Base-by-base conservation (phyloP, 352 stramenopile species). In the Pythium pyrilobum region DNA sequence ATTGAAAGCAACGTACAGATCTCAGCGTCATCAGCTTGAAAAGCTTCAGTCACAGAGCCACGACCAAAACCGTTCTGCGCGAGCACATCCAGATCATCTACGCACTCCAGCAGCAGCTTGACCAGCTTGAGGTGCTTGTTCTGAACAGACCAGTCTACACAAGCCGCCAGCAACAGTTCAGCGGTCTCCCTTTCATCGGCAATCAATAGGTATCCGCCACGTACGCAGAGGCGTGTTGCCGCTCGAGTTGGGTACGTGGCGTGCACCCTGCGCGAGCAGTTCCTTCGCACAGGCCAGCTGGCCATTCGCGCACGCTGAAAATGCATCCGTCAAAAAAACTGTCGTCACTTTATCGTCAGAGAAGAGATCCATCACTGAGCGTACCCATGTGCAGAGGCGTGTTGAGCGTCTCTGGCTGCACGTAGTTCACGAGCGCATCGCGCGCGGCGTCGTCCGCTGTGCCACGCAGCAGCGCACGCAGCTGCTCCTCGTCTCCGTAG, bases 381-480 rank as follows among this genome's bases (percentile, higher is more conserved):
- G 36, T 64, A 88, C 81, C 83, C 83, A 94, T 94, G 67, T 94
- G 83, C 20, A 94, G 75, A 24, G 83, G 79, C 34, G 83, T 90
- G 66, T 92, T 92, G 34, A 79, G 66, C 50, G 81, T 82, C 48
- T 79, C 72, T 12, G 81, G 67, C 62, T 94, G 79, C 46, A 78
- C 73, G 28, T 77, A 94, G 63, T 94, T 91, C 27, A 92, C 62
- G 18, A 85, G 46, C 38, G 46, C 63, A 21, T 71, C 51, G 15
- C 60, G 54, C 21, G 66, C 39, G 0, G 54, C 53, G 10, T 53
- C 56, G 0, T 53, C 46, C 15, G 59, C 36, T 0, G 56, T 60
- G 0, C 50, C 59, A n/a, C 64, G 24, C 21, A 89, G 52, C 27
- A 89, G 50, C 45, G 42, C 62, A 16, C 61, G 64, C n/a, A 94